These are phyloP conservation scores for Geotrichum phurueaensis DNA, from an alignment of 1,139 yeast species.

Conservation along the genomic window DNA sequence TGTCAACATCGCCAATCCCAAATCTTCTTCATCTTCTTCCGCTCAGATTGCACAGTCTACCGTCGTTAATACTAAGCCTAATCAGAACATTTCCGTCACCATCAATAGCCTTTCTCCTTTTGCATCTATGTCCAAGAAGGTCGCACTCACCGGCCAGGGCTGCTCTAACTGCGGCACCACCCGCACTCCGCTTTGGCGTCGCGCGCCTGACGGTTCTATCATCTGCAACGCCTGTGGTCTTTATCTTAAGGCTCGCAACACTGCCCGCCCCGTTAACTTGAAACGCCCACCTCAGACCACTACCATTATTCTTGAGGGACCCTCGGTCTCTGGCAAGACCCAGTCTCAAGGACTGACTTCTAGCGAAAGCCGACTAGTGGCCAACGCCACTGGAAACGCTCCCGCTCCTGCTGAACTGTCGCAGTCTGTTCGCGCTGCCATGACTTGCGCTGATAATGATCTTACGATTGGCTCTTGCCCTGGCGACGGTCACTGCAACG, in stretches of 20 bases:
- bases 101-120: background rate
- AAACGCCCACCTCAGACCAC: constrained; percentile 51
- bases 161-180: constrained; percentile 67
- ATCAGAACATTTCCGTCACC: constrained; percentile 8
- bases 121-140: background rate
- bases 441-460: background rate
- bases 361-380: background rate
- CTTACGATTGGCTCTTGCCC: constrained; percentile 54
- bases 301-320: constrained; percentile 12
- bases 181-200: constrained; percentile 62
- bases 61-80: constrained; percentile 9
- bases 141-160: constrained; percentile 36
- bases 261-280: constrained; percentile 50
- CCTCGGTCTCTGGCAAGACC: background rate
- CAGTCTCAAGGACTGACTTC: background rate
- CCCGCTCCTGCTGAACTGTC: background rate
- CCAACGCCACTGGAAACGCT: background rate
- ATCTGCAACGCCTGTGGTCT: constrained; percentile 72
- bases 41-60: background rate
- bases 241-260: constrained; percentile 39
- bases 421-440: background rate
- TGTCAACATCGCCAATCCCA: constrained; percentile 5
- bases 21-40: background rate
- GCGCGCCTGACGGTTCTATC: constrained; percentile 60
- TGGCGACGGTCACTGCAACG: constrained; percentile 81